Evolutionary conservation across 257 asterid genomes (phyloP).

Genomic region (Phtheirospermum japonicum): DNA sequence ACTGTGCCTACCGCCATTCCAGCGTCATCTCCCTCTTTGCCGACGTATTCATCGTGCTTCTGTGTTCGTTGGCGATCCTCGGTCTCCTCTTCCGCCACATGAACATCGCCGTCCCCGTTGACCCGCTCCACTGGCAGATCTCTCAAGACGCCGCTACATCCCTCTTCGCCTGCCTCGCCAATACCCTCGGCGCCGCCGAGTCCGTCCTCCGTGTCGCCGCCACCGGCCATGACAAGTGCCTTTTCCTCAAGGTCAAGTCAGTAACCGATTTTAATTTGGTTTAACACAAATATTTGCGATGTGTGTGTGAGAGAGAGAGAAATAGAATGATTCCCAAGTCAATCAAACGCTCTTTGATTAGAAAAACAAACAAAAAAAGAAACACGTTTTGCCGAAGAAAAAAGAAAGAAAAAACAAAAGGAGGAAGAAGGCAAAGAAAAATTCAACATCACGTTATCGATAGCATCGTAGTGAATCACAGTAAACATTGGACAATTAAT

Average conservation of each 20-base stretch:
- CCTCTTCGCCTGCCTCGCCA: slow-evolving; percentile 83
- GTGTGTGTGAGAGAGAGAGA: no score
- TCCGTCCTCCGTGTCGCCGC: slow-evolving; percentile 99
- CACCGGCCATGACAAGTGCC: slow-evolving; percentile 93
- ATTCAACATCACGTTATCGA: neutral
- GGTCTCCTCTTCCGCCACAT: slow-evolving; percentile 97
- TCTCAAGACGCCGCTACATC: slow-evolving; percentile 80
- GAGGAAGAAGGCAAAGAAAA: neutral
- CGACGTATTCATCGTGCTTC: slow-evolving; percentile 83
- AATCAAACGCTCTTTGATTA: neutral
- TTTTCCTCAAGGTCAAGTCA: no score
- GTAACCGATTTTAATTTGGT: no score
- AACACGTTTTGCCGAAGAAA: no score
- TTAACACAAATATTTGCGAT: no score
- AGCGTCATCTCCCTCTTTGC: slow-evolving; percentile 77
- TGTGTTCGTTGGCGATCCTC: slow-evolving; percentile 87
- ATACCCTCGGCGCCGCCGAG: slow-evolving; percentile 96
- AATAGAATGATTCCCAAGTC: no score
- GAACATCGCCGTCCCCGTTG: slow-evolving; percentile 93
- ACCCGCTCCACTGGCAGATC: slow-evolving; percentile 98
- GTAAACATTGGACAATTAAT: neutral
- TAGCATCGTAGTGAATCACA: neutral
- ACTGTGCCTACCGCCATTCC: slow-evolving; percentile 78
- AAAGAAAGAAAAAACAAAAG: neutral
- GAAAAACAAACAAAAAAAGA: no score